These are phyloP conservation scores for Candida bentonensis DNA, from an alignment of 805 yeast species.

Conservation along the genomic window DNA sequence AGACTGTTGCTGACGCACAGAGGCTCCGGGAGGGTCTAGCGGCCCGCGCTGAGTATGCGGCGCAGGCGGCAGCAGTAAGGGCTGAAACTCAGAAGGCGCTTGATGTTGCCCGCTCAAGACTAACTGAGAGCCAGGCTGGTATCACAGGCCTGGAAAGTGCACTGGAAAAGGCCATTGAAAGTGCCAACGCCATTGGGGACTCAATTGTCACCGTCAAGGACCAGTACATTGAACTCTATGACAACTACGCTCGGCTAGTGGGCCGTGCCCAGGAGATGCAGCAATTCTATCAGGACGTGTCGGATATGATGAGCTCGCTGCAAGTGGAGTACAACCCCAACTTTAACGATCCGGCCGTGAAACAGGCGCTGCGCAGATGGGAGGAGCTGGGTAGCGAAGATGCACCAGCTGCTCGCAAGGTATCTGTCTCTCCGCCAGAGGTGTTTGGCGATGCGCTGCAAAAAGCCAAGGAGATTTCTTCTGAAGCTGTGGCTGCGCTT, in stretches of 20 bases:
- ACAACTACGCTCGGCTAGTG: constrained; percentile 3
- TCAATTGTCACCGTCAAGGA: constrained; percentile 9
- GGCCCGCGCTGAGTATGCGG: constrained; percentile 21
- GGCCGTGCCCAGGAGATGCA: constrained; percentile 4
- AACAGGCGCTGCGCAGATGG: constrained; percentile 42
- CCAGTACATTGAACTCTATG: constrained; percentile 2
- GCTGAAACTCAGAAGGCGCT: background rate
- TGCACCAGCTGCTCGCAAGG: background rate
- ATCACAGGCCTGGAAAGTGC: constrained; percentile 2
- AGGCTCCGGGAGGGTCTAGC: constrained; percentile 23
- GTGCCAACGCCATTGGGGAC: constrained; percentile 9
- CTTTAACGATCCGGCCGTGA: constrained; percentile 78
- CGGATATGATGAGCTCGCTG: constrained; percentile 33
- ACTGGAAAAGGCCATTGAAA: constrained; percentile 7
- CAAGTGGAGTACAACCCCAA: constrained; percentile 58
- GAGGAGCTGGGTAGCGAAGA: constrained; percentile 12
- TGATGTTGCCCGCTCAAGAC: background rate
- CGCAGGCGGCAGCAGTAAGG: constrained; percentile 11
- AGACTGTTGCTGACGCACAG: constrained; percentile 10
- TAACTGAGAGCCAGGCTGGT: background rate
- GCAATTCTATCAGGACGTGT: constrained; percentile 8
- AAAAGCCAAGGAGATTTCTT: constrained; percentile 5
- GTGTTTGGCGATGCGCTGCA: constrained; percentile 3
- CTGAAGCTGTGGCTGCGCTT: constrained; percentile 4
- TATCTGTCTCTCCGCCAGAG: background rate